Percentiles rank a stretch among this genome's conserved stretches.
Evolutionary conservation across 352 stramenopile species (phyloP).

Genomic region (Globisporangium heterothallicum): DNA sequence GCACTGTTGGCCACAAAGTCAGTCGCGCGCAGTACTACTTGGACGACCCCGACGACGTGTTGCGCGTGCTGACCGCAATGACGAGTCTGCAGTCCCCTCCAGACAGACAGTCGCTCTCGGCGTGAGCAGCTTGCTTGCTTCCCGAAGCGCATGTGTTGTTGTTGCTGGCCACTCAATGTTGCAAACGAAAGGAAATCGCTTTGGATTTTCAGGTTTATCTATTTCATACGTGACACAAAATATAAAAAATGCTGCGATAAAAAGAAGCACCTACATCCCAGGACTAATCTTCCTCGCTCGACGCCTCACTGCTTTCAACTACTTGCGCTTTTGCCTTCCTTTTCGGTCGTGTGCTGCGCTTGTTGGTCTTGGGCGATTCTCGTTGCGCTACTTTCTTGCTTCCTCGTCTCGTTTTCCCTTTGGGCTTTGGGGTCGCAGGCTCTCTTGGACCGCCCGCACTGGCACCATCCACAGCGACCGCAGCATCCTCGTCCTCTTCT

Average conservation of each 20-base stretch:
- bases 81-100: conserved; percentile 33
- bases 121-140: too few species aligned
- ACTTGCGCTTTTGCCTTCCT: conserved; percentile 10
- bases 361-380: conserved; percentile 20
- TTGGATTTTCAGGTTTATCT: neutral
- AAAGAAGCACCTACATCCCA: neutral
- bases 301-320: conserved; percentile 9
- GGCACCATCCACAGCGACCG: neutral
- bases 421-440: conserved; percentile 25
- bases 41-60: conserved; percentile 72
- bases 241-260: neutral
- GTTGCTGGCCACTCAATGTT: too few species aligned
- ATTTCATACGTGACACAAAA: neutral
- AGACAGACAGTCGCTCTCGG: conserved; percentile 27
- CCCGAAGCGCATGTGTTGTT: too few species aligned
- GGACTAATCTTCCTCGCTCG: conserved; percentile 5
- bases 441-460: conserved; percentile 8
- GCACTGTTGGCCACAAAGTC: conserved; percentile 84
- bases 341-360: conserved; percentile 8
- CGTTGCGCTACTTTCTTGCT: conserved; percentile 19
- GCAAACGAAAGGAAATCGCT: too few species aligned
- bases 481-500: conserved; percentile 29
- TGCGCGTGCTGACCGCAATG: conserved; percentile 70
- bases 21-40: conserved; percentile 82
- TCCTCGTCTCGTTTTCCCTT: conserved; percentile 23